These are phyloP conservation scores for Bullera alba DNA, from an alignment of 768 basidiomycete species.

Conservation along the genomic window DNA sequence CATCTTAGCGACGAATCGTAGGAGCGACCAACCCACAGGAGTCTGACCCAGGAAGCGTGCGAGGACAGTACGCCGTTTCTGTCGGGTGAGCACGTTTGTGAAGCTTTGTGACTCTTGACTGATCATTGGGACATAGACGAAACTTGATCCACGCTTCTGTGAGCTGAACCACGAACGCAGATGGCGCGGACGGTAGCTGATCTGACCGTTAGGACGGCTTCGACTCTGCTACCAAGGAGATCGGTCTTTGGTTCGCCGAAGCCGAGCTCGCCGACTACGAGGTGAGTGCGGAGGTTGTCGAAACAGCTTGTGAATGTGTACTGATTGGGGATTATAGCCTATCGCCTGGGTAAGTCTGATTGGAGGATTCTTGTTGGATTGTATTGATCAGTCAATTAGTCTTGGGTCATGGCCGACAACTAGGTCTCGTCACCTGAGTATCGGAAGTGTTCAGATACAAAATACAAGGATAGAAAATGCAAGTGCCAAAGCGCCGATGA, in stretches of 20 bases:
- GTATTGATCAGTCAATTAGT: slow-evolving; percentile 12
- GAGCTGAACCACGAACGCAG: background rate
- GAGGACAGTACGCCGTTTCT: slow-evolving; percentile 41
- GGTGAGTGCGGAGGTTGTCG: slow-evolving; percentile 17
- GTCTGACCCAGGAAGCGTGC: slow-evolving; percentile 34
- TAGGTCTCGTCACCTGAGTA: too few species aligned
- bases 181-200: slow-evolving; percentile 1
- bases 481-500: too few species aligned
- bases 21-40: slow-evolving; percentile 42
- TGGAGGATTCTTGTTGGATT: background rate
- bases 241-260: slow-evolving; percentile 39
- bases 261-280: slow-evolving; percentile 38
- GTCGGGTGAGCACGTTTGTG: slow-evolving; percentile 20
- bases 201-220: slow-evolving; percentile 34
- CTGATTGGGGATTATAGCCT: slow-evolving; percentile 10
- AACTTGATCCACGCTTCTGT: slow-evolving; percentile 42
- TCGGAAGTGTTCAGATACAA: too few species aligned
- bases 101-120: background rate
- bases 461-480: too few species aligned
- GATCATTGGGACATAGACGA: slow-evolving; percentile 14
- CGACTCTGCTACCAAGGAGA: slow-evolving; percentile 41
- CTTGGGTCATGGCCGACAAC: slow-evolving; percentile 43
- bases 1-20: slow-evolving; percentile 33
- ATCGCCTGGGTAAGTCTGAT: slow-evolving; percentile 28
- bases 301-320: background rate